phyloP scores from a whole-genome alignment of 106 monocot genomes.

The Iris macrosiphon region DNA sequence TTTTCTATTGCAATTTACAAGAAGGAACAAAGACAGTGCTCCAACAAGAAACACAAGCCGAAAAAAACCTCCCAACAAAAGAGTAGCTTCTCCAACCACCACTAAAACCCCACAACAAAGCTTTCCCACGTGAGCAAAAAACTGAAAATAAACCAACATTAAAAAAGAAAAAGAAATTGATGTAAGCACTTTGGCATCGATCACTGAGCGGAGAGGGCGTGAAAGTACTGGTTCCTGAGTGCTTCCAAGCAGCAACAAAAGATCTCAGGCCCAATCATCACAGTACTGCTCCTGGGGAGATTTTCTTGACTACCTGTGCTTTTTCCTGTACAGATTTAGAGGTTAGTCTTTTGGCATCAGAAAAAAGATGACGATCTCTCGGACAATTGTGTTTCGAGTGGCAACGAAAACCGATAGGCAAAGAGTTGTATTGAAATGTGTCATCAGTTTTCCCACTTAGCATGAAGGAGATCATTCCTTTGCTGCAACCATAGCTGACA shows the following conservation, averaged over 20 bases:
- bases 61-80: too few species aligned
- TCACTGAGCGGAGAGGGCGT: background rate
- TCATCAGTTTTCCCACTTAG: background rate
- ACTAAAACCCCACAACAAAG: background rate
- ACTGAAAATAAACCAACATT: too few species aligned
- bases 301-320: too few species aligned
- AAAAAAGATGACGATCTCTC: too few species aligned
- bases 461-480: background rate
- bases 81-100: background rate
- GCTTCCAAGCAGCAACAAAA: background rate
- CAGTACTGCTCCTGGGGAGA: conserved; percentile 1
- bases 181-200: background rate
- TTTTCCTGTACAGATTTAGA: too few species aligned
- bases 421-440: background rate
- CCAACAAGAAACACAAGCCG: too few species aligned
- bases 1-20: too few species aligned
- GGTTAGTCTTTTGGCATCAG: too few species aligned
- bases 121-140: background rate
- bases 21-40: too few species aligned
- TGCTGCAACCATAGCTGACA: background rate
- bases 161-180: background rate
- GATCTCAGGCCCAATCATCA: conserved; percentile 7
- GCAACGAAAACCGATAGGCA: background rate
- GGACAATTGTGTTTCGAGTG: too few species aligned
- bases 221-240: background rate